These are phyloP conservation scores for Penicillium flavigenum DNA, from an alignment of 495 filamentous ascomycete genomes.

Conservation along the genomic window DNA sequence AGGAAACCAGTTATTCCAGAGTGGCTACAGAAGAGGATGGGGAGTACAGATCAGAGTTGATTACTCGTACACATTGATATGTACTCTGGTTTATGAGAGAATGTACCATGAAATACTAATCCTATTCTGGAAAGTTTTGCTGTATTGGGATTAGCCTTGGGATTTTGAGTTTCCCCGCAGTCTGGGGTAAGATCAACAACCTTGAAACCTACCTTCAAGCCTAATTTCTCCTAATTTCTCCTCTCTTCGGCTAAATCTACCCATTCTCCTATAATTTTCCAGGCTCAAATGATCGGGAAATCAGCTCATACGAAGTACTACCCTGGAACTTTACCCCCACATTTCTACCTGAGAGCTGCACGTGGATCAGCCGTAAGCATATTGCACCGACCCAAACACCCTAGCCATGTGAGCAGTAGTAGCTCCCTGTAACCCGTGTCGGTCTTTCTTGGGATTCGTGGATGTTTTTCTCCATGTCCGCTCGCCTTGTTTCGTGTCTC, in stretches of 20 bases:
- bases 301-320: neutral
- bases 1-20: conserved; percentile 50
- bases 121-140: neutral
- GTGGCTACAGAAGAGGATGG: conserved; percentile 54
- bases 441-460: conserved; percentile 24
- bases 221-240: neutral
- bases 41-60: neutral
- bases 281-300: neutral
- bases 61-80: no score
- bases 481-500: conserved; percentile 13
- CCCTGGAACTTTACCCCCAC: conserved; percentile 6
- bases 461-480: conserved; percentile 15
- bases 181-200: conserved; percentile 7
- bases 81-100: neutral
- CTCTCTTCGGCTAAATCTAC: conserved; percentile 4
- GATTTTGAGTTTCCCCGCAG: conserved; percentile 7
- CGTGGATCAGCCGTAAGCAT: neutral
- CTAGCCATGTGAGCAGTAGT: conserved; percentile 6
- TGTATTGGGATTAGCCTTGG: neutral
- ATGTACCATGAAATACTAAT: neutral
- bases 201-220: neutral
- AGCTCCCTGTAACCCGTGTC: conserved; percentile 1
- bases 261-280: neutral
- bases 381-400: neutral
- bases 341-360: neutral